Evolutionary conservation across 1,284 basidiomycete species (phyloP).

Genomic region (Chondrostereum purpureum): DNA sequence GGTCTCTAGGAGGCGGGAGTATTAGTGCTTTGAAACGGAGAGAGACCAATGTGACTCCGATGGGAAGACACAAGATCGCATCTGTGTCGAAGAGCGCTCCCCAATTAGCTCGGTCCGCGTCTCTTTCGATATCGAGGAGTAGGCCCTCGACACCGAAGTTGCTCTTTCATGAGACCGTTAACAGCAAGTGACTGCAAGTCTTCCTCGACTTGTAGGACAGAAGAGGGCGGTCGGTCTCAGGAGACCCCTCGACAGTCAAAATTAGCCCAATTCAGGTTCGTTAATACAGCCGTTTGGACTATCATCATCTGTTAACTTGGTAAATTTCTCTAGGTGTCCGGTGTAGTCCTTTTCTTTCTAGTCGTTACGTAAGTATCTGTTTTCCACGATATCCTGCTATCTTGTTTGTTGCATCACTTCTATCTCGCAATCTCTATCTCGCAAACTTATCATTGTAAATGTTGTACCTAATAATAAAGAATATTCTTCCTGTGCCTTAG

Average conservation of each 20-base stretch:
- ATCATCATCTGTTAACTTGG: neutral
- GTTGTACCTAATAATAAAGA: no score
- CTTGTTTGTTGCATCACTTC: no score
- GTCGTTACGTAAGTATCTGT: no score
- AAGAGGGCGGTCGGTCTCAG: neutral
- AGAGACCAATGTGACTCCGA: slow-evolving; percentile 38
- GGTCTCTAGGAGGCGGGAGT: slow-evolving; percentile 24
- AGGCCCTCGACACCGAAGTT: neutral
- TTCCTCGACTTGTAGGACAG: neutral
- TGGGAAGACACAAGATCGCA: slow-evolving; percentile 24
- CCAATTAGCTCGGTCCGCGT: neutral
- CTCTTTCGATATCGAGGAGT: neutral
- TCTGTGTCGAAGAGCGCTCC: neutral
- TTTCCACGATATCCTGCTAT: no score
- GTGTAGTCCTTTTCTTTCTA: neutral
- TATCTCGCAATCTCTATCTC: no score
- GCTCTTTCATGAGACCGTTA: neutral
- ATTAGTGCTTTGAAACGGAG: slow-evolving; percentile 25
- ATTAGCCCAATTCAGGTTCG: neutral
- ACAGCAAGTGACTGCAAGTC: no score
- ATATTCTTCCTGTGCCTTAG: no score
- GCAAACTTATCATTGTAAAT: no score
- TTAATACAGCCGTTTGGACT: neutral
- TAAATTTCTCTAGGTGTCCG: neutral
- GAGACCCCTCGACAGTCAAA: neutral